These are phyloP conservation scores for Cyclospora cayetanensis DNA, from an alignment of 169 alveolate species.

Conservation along the genomic window DNA sequence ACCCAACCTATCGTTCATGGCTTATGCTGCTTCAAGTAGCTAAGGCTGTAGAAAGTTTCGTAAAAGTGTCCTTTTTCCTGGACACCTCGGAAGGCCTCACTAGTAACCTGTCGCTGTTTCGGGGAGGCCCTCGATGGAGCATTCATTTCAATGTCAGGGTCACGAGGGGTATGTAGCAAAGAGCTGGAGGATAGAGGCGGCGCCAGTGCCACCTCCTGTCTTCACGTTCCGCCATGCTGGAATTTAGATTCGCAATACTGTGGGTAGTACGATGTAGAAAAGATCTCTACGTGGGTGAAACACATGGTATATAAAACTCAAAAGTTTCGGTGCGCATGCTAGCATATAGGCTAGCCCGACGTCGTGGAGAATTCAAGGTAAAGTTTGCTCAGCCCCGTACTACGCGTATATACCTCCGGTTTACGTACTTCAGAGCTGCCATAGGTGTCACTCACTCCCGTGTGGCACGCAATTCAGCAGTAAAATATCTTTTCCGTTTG, in stretches of 20 bases:
- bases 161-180: background rate
- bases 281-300: background rate
- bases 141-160: too few species aligned
- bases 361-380: background rate
- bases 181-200: conserved; percentile 9
- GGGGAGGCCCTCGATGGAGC: background rate
- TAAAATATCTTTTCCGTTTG: background rate
- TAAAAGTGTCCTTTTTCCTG: too few species aligned
- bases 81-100: too few species aligned
- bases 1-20: too few species aligned
- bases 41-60: too few species aligned
- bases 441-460: background rate
- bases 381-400: background rate
- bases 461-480: background rate
- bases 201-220: background rate
- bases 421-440: background rate
- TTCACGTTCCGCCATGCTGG: background rate
- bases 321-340: background rate
- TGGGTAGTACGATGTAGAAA: background rate
- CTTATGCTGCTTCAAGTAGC: too few species aligned
- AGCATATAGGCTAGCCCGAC: background rate
- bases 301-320: background rate
- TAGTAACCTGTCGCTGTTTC: background rate
- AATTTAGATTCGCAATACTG: background rate
- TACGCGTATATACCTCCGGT: background rate